Base-by-base conservation (phyloP, 768 basidiomycete species). In the Suillus subaureus region DNA sequence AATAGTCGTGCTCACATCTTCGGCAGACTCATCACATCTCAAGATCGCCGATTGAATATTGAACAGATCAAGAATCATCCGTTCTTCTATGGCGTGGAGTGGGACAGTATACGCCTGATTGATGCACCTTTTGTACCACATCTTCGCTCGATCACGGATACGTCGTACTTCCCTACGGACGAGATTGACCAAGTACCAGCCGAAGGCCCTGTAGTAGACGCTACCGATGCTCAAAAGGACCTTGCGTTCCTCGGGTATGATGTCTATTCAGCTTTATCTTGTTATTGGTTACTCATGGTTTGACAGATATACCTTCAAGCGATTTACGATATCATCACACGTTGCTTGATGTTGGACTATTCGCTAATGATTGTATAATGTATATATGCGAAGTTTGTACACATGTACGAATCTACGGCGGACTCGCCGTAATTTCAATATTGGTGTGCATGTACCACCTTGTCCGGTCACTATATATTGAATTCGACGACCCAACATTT, bases 91-190 rank as follows among this genome's bases (percentile, higher is more conserved):
- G 97, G 97, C 37, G 97, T 99, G 42, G 95, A 97, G 74, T 99
- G 97, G 97, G 81, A 83, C 16, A 81, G 83, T 7, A 93, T 99
- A 73, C 88, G 95, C 31, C 84, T 86, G 45, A 97, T 99, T 67
- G 95, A 96, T 72, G 87, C 96, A 4, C 97, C 97, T 6, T 99
- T 98, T 77, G 90, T 99, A n/a, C 97, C 97, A 23, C 93, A 94
- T 64, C 83, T 99, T 39, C 87, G 91, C 47, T 96, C 93, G 9
- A 92, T 96, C 73, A 96, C 95, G 42, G 96, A 98, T 70, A 97
- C 96, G 2, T 96, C 94, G n/a, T 97, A 97, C 80, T 97, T 97
- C 86, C 96, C 96, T 1, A 96, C 92, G 2, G 95, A 97, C 66
- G 94, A 97, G 70, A 84, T 96, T 63, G 93, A 96, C 64, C 92